Evolutionary conservation across 139 green algal genomes (phyloP), one percentile per base, ranked within the genome.

Genomic region (Desmodesmus armatus): DNA sequence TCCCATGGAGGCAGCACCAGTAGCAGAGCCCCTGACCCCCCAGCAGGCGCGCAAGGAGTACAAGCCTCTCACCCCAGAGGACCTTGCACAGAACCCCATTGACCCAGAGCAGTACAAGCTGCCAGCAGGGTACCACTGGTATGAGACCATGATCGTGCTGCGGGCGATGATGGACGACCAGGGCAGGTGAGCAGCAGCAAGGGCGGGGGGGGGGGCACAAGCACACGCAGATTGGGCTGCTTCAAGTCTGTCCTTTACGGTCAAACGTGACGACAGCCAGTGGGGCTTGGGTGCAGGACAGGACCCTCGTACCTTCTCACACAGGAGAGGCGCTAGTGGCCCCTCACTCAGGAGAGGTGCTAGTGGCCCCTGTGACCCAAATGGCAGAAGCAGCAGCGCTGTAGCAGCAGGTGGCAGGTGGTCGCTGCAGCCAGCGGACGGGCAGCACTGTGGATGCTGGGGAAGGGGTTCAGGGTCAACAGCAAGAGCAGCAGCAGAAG

Each of bases 111-210:
- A 53, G 21, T 23, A 87, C 9, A 91, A 88, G 60, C 73, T 94
- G 62, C 91, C 91, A 7, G 37, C 58, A 2, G 88, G 88, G 35
- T 94, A 91, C 72, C 88, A 94, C 66, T 91, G 85, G 91, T 94
- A 98, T 84, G 95, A 98, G 91, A 98, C 95, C 25, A 97, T 98
- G 94, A 89, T 98, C 33, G 91, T 98, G 47, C 83, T 98, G 82
- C 92, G 93, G 37, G 91, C 94, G 21, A 88, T 90, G 31, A 81
- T 98, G 73, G 92, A 74, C 47, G 95, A 97, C 37, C 93, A 97
- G 87, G 91, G 95, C 67, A 92, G 94, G 92, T 95, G 73, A 72
- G 90, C 44, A 23, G 29, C n/a, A n/a, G n/a, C n/a, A n/a, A n/a
- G n/a, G n/a, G n/a, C n/a, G n/a, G n/a, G n/a, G n/a, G n/a, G n/a